Percentiles rank a stretch among this genome's conserved stretches.
phyloP scores from a whole-genome alignment of 305 asterid genomes.

The Ilex paraguariensis region DNA sequence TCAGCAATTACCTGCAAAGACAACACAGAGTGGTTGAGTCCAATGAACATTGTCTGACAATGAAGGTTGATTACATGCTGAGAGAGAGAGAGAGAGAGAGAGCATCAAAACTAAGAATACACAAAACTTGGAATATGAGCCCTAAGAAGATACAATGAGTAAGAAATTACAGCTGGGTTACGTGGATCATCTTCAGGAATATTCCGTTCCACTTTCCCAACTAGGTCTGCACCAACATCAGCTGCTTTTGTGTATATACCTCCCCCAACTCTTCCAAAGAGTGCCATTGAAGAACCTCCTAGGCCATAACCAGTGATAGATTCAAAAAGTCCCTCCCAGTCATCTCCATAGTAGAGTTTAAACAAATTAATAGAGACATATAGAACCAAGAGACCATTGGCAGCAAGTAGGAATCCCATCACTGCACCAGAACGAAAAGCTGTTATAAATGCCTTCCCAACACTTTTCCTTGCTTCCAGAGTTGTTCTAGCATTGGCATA shows the following conservation, averaged over 20 bases:
- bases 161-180: conserved; percentile 10
- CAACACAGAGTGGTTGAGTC: not conserved
- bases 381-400: conserved; percentile 18
- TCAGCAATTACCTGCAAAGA: conserved; percentile 27
- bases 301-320: conserved; percentile 19
- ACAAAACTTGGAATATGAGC: too few species aligned
- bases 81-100: too few species aligned
- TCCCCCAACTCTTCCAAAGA: conserved; percentile 20
- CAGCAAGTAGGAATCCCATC: conserved; percentile 23
- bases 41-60: too few species aligned
- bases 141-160: too few species aligned
- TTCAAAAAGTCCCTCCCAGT: conserved; percentile 20
- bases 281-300: conserved; percentile 21
- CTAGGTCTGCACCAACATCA: conserved; percentile 22
- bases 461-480: conserved; percentile 18
- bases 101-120: too few species aligned
- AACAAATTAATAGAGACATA: conserved; percentile 17
- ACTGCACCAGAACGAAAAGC: conserved; percentile 21
- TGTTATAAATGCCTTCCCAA: conserved; percentile 16
- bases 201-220: conserved; percentile 12
- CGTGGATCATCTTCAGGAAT: conserved; percentile 21
- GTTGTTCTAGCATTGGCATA: conserved; percentile 22
- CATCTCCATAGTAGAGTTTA: conserved; percentile 18
- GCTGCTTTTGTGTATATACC: conserved; percentile 21
- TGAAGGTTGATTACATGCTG: too few species aligned